phyloP scores from a whole-genome alignment of 1,139 yeast genomes.

The Martiniozyma asiatica region DNA sequence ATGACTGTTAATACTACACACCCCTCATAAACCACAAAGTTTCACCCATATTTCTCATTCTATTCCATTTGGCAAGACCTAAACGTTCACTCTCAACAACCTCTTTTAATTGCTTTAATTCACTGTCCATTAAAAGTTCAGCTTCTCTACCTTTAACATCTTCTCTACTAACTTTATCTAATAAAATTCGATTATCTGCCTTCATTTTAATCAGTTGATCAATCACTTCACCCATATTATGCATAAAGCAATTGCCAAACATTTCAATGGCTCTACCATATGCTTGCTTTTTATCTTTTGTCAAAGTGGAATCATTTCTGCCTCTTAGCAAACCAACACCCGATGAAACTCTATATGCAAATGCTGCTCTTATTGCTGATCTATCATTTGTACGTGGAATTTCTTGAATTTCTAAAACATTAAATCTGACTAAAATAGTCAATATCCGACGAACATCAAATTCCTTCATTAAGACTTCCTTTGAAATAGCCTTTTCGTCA shows the following conservation, averaged over 20 bases:
- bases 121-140: slow-evolving; percentile 62
- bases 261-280: slow-evolving; percentile 24
- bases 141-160: slow-evolving; percentile 81
- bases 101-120: slow-evolving; percentile 55
- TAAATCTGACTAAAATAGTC: slow-evolving; percentile 42
- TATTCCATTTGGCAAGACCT: slow-evolving; percentile 39
- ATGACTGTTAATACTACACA: slow-evolving; percentile 1
- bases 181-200: slow-evolving; percentile 48
- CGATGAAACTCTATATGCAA: slow-evolving; percentile 43
- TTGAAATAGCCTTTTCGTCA: slow-evolving; percentile 77
- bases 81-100: slow-evolving; percentile 47
- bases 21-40: slow-evolving; percentile 28
- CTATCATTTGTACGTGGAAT: slow-evolving; percentile 87
- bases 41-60: slow-evolving; percentile 45
- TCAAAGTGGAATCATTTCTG: too few species aligned
- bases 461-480: slow-evolving; percentile 64
- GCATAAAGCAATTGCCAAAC: slow-evolving; percentile 43
- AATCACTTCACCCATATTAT: slow-evolving; percentile 57
- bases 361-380: slow-evolving; percentile 82
- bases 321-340: slow-evolving; percentile 4
- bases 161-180: slow-evolving; percentile 75
- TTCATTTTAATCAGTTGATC: slow-evolving; percentile 46
- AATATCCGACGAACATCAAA: slow-evolving; percentile 60
- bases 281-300: slow-evolving; percentile 19
- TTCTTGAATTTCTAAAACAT: slow-evolving; percentile 70